Evolutionary conservation across 371 early-diverging fungal species (phyloP).

Genomic region (Amoeboaphelidium occidentale): DNA sequence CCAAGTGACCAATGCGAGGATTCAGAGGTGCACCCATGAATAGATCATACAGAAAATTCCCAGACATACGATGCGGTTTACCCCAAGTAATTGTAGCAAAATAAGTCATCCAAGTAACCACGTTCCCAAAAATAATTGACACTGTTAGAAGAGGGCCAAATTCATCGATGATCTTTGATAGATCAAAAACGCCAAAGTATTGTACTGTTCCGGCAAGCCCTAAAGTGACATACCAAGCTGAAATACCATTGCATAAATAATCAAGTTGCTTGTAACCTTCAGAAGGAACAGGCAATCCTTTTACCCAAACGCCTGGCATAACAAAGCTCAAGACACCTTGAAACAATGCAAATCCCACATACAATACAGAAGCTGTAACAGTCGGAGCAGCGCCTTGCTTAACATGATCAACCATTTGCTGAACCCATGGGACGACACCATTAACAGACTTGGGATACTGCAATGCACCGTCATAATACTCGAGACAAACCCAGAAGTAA

Average conservation of each 20-base stretch:
- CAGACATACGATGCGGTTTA: conserved; percentile 25
- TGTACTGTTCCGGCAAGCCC: conserved; percentile 20
- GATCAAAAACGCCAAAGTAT: conserved; percentile 19
- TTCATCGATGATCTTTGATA: conserved; percentile 28
- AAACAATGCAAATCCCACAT: conserved; percentile 27
- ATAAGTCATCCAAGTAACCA: conserved; percentile 9
- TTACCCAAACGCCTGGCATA: conserved; percentile 38
- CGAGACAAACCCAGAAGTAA: conserved; percentile 40
- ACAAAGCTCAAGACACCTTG: conserved; percentile 25
- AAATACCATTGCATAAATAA: conserved; percentile 31
- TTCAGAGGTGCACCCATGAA: conserved; percentile 1
- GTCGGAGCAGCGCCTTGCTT: conserved; percentile 27
- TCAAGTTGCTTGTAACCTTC: conserved; percentile 27
- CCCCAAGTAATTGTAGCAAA: conserved; percentile 11
- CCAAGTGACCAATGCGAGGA: not conserved
- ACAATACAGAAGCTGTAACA: conserved; percentile 24
- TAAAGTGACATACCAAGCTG: conserved; percentile 25
- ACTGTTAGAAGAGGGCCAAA: conserved; percentile 31
- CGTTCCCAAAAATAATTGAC: conserved; percentile 22
- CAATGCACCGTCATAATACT: conserved; percentile 30
- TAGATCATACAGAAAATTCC: conserved; percentile 1
- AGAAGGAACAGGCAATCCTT: conserved; percentile 39
- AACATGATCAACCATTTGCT: conserved; percentile 17
- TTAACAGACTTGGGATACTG: conserved; percentile 17
- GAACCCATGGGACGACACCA: conserved; percentile 14